Evolutionary conservation across 257 asterid species (phyloP), one percentile per base, ranked within the genome.

Genomic region (Eustoma russellianum): DNA sequence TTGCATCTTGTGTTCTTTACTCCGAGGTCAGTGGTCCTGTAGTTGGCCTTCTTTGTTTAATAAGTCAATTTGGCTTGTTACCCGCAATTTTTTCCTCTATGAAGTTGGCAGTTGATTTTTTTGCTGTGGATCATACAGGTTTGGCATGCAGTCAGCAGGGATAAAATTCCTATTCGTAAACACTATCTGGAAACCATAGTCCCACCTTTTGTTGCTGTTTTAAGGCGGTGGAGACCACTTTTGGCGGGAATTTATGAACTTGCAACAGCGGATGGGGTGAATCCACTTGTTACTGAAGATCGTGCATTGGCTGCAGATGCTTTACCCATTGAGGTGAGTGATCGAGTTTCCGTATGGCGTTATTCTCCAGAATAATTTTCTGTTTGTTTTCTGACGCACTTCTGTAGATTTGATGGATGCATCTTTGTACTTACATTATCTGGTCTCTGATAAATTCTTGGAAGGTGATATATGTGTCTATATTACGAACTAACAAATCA

Each of bases 211-310:
- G 92, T 91, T 77, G 95, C 98, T 52, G 66, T 88, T 63, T 77
- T 91, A 67, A 84, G 95, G 76, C 81, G 94, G 74, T 91, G 98
- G 98, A 82, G 98, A 38, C 98, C 98, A 64, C 95, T 91, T 61
- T 77, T 91, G 88, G 89, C 97, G 30, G 96, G 98, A 56, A 87
- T 87, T 70, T 93, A 91, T 67, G 97, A 87, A 73, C 88, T 91
- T 60, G 80, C 96, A 17, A 81, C 97, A 53, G 82, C 85, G 64
- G 97, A 85, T 83, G 98, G 95, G 59, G 60, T 76, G 72, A 91
- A 91, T 73, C 98, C 98, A 70, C 96, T 91, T 64, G 88, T 76
- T 55, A 81, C 64, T 66, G 97, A 87, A 69, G 97, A 87, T 61
- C 95, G 97, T 62, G 94, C 98, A 65, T 70, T 87, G 78, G 89